These are phyloP conservation scores for Phoma sp. DNA, from an alignment of 2,329 filamentous ascomycete species.

Conservation along the genomic window DNA sequence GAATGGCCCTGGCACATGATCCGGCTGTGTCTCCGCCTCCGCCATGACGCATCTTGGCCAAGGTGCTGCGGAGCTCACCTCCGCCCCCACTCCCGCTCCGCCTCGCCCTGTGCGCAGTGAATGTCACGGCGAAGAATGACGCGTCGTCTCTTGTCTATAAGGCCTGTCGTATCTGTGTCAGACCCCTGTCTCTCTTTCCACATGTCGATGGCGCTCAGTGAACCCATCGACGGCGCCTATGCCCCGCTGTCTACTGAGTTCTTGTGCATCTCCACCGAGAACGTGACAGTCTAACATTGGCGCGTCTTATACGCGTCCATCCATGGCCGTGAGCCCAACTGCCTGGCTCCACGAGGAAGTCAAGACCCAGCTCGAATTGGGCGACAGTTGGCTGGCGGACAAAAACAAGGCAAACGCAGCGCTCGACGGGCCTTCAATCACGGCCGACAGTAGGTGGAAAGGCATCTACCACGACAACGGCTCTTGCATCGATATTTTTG, in stretches of 20 bases:
- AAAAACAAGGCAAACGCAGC: conserved; percentile 15
- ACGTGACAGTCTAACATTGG: not conserved
- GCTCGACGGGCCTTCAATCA: not conserved
- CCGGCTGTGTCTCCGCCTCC: not conserved
- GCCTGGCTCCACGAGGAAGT: conserved; percentile 35
- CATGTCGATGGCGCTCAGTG: not conserved
- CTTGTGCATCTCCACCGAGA: too few species aligned
- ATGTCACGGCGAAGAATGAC: not conserved
- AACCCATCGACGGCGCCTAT: not conserved
- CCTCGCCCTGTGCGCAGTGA: not conserved
- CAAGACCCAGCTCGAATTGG: conserved; percentile 29
- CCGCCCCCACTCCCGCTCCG: not conserved
- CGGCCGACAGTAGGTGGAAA: conserved; percentile 23
- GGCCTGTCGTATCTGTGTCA: not conserved
- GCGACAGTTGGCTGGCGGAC: conserved; percentile 30
- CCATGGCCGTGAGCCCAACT: conserved; percentile 24
- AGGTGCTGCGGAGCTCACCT: not conserved
- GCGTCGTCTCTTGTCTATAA: not conserved
- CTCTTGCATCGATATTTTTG: conserved; percentile 39
- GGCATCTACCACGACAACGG: conserved; percentile 45
- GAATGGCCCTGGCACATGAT: conserved; percentile 6
- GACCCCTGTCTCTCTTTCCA: not conserved
- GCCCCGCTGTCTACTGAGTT: not conserved
- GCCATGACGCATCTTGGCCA: not conserved
- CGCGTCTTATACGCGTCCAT: conserved; percentile 10